Percentiles rank a stretch among this genome's conserved stretches.
Conservation (phyloP, 2,329 filamentous ascomycete genomes). For the Endoconidiophora polonica region DNA sequence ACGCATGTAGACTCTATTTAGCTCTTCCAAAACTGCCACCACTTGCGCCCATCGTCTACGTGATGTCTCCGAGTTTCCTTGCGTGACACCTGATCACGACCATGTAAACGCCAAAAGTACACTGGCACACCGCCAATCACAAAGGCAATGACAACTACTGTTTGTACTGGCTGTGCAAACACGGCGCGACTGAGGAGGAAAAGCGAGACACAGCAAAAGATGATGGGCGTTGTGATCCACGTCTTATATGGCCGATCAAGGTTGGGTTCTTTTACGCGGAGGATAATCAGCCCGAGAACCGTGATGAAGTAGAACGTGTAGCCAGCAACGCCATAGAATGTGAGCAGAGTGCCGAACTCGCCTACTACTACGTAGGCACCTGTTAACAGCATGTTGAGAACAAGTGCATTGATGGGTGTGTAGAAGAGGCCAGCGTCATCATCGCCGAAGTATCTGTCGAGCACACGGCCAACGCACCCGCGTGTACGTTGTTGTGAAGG, state of each 20-base stretch:
- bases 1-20: not conserved
- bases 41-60: constrained; percentile 21
- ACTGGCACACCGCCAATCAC: constrained; percentile 70
- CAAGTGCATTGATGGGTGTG: constrained; percentile 84
- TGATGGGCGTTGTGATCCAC: constrained; percentile 93
- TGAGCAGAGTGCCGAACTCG: constrained; percentile 80
- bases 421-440: constrained; percentile 68
- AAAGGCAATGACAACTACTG: constrained; percentile 70
- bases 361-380: constrained; percentile 65
- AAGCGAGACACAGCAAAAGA: constrained; percentile 93
- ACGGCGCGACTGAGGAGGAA: constrained; percentile 80
- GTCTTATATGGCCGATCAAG: constrained; percentile 85
- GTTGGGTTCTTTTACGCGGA: constrained; percentile 72
- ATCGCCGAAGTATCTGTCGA: constrained; percentile 55
- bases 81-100: constrained; percentile 36
- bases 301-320: constrained; percentile 97
- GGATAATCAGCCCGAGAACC: constrained; percentile 78
- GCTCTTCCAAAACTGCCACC: constrained; percentile 46
- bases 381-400: constrained; percentile 63
- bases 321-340: constrained; percentile 92
- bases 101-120: constrained; percentile 72
- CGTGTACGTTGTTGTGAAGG: constrained; percentile 26
- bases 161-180: constrained; percentile 82
- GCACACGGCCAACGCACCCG: constrained; percentile 39
- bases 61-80: constrained; percentile 21